phyloP scores from a whole-genome alignment of 2,329 filamentous ascomycete species.

The Escovopsis sp. region DNA sequence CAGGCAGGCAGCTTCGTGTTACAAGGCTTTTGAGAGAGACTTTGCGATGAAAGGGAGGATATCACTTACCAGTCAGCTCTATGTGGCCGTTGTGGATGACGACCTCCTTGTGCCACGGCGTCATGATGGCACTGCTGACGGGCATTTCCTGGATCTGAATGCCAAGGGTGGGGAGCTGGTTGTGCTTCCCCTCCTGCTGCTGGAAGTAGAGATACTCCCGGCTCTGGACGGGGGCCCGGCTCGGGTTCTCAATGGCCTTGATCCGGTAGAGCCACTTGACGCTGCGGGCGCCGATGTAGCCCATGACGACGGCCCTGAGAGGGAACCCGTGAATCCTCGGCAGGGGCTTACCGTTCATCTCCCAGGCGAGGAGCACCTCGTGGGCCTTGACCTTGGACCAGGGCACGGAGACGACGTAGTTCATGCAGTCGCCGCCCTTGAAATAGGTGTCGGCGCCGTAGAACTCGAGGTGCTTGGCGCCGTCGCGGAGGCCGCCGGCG shows the following conservation, averaged over 20 bases:
- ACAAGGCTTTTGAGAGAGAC: no score
- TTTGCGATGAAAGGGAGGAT: no score
- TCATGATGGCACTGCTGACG: conserved; percentile 51
- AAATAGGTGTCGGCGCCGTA: conserved; percentile 60
- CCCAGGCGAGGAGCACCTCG: conserved; percentile 53
- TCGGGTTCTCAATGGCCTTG: conserved; percentile 42
- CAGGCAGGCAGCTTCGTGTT: no score
- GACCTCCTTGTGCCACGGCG: conserved; percentile 42
- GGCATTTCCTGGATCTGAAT: conserved; percentile 61
- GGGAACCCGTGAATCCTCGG: conserved; percentile 53
- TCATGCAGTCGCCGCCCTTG: conserved; percentile 48
- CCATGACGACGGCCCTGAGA: conserved; percentile 44
- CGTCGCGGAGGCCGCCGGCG: conserved; percentile 39
- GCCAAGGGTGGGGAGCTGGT: conserved; percentile 33
- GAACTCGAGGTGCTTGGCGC: conserved; percentile 49
- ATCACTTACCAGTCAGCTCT: background rate
- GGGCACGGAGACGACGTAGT: conserved; percentile 53
- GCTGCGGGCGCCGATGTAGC: conserved; percentile 51
- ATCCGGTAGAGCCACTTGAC: conserved; percentile 49
- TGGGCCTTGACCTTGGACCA: conserved; percentile 51
- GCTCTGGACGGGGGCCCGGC: conserved; percentile 44
- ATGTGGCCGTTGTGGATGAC: conserved; percentile 46
- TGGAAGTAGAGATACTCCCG: conserved; percentile 55
- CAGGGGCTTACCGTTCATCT: conserved; percentile 53
- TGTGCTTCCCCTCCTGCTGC: conserved; percentile 54